phyloP scores from a whole-genome alignment of 352 stramenopile species.

The Globisporangium perplexum region DNA sequence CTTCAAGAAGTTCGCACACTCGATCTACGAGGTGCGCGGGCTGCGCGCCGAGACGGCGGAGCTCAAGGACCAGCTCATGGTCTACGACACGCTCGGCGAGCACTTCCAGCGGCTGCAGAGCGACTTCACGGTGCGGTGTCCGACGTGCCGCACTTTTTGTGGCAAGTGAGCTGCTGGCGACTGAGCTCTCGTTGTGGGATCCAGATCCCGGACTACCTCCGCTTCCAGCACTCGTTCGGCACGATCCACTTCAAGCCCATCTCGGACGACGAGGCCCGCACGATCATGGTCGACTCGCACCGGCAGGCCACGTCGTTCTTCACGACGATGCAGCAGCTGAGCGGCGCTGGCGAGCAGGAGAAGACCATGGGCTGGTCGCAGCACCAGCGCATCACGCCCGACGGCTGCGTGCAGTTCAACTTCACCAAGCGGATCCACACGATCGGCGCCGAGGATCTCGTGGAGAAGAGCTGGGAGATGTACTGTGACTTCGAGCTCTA shows the following conservation, averaged over 20 bases:
- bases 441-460: constrained; percentile 55
- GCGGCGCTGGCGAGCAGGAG: constrained; percentile 24
- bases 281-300: constrained; percentile 74
- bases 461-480: constrained; percentile 77
- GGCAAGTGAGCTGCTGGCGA: too few species aligned
- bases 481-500: constrained; percentile 76
- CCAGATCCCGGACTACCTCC: constrained; percentile 33
- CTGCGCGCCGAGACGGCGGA: constrained; percentile 37
- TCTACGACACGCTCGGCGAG: constrained; percentile 61
- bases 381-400: constrained; percentile 55
- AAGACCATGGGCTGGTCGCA: constrained; percentile 81
- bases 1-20: constrained; percentile 65
- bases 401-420: constrained; percentile 72
- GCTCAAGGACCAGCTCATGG: constrained; percentile 45
- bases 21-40: constrained; percentile 63
- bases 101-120: constrained; percentile 61
- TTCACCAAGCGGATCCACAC: constrained; percentile 69
- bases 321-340: constrained; percentile 33
- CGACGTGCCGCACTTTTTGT: too few species aligned
- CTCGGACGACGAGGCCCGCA: constrained; percentile 32
- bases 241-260: constrained; percentile 59
- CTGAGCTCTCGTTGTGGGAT: too few species aligned
- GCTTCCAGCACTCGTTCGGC: constrained; percentile 35
- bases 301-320: constrained; percentile 68
- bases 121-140: constrained; percentile 34